These are phyloP conservation scores for Kentomonas sorsogonicus DNA, from an alignment of 208 protist species.

Conservation along the genomic window DNA sequence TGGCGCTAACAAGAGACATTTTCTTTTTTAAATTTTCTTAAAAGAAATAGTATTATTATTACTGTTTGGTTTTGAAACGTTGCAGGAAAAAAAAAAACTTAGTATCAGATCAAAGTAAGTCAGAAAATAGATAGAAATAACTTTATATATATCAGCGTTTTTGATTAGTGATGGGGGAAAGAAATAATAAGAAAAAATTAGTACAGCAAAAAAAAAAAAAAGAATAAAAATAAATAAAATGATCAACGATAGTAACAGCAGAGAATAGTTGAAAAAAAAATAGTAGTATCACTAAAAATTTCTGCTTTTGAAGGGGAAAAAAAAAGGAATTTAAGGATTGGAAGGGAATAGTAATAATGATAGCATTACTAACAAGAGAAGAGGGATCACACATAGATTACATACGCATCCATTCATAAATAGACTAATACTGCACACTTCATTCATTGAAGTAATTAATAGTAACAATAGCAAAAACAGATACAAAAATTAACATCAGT, in stretches of 20 bases:
- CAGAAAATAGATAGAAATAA: background rate
- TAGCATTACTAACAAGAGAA: no score
- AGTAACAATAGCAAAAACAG: background rate
- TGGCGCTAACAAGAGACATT: no score
- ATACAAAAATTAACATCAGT: background rate
- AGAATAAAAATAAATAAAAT: background rate
- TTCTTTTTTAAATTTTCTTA: no score
- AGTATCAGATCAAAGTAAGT: conserved; percentile 11
- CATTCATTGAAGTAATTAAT: background rate
- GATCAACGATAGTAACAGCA: background rate
- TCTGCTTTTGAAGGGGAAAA: no score
- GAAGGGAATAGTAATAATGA: no score
- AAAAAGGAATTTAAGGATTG: no score
- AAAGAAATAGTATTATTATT: no score
- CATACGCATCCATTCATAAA: no score
- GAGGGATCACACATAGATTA: no score
- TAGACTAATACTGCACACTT: background rate
- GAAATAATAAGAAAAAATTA: conserved; percentile 3
- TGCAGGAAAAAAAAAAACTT: background rate
- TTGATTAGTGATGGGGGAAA: background rate
- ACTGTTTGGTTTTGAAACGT: no score
- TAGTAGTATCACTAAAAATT: no score
- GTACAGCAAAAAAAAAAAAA: background rate
- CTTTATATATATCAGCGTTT: background rate
- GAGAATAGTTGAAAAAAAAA: background rate